These are phyloP conservation scores for Capronia americana DNA, from an alignment of 2,329 filamentous ascomycete species.

Conservation along the genomic window DNA sequence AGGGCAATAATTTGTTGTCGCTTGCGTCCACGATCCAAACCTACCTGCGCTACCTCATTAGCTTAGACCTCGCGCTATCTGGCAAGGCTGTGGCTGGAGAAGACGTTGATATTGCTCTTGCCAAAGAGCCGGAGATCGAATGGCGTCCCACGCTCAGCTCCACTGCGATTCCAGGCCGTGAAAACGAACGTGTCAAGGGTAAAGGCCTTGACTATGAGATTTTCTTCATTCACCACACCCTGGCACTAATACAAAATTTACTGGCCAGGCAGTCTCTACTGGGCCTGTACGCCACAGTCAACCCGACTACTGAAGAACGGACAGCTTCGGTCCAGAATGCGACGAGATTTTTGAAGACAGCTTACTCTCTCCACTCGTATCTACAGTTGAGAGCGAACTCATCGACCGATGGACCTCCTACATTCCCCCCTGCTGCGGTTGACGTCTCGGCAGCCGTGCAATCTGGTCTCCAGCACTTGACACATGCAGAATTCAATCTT, in stretches of 20 bases:
- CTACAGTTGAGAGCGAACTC: constrained; percentile 55
- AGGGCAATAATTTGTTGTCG: constrained; percentile 71
- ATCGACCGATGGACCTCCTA: constrained; percentile 55
- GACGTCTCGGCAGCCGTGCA: constrained; percentile 58
- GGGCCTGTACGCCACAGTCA: constrained; percentile 71
- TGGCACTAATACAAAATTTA: constrained; percentile 76
- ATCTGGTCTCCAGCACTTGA: constrained; percentile 59
- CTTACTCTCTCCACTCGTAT: constrained; percentile 78
- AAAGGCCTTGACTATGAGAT: constrained; percentile 82
- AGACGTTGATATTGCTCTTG: constrained; percentile 70
- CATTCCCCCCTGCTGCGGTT: constrained; percentile 36
- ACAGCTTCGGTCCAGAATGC: constrained; percentile 73
- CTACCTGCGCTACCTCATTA: constrained; percentile 84
- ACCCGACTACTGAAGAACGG: constrained; percentile 69
- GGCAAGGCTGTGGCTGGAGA: constrained; percentile 63
- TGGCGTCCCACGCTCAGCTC: constrained; percentile 84
- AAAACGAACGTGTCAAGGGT: constrained; percentile 71
- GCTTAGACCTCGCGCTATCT: constrained; percentile 75
- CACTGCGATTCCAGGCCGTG: constrained; percentile 63
- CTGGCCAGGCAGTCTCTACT: constrained; percentile 75
- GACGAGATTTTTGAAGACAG: constrained; percentile 77
- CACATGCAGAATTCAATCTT: constrained; percentile 86
- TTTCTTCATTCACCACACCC: constrained; percentile 75
- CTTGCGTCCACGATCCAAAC: constrained; percentile 72
- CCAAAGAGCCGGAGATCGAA: constrained; percentile 70